Evolutionary conservation across 2,329 filamentous ascomycete species (phyloP).

Genomic region (Colletotrichum chrysophilum): DNA sequence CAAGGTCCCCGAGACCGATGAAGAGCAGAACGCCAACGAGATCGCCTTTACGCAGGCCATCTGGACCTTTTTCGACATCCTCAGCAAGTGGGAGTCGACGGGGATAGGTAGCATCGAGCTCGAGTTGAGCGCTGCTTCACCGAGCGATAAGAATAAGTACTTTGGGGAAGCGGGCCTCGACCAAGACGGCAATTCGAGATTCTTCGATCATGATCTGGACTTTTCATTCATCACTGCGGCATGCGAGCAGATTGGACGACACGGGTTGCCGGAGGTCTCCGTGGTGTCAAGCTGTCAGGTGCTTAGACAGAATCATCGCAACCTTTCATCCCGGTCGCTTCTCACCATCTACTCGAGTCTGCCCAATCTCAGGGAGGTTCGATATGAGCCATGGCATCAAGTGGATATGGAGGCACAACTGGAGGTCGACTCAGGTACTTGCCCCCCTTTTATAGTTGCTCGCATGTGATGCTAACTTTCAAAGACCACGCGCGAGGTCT

Average conservation of each 20-base stretch:
- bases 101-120: slow-evolving; percentile 24
- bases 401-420: slow-evolving; percentile 21
- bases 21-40: slow-evolving; percentile 31
- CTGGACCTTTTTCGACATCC: slow-evolving; percentile 27
- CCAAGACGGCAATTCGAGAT: slow-evolving; percentile 27
- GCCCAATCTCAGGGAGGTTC: slow-evolving; percentile 21
- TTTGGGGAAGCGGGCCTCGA: slow-evolving; percentile 26
- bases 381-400: slow-evolving; percentile 26
- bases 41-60: slow-evolving; percentile 27
- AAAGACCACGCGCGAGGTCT: slow-evolving; percentile 23
- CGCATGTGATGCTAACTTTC: background rate
- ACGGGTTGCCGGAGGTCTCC: slow-evolving; percentile 25
- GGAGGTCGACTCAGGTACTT: slow-evolving; percentile 21
- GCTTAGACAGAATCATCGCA: slow-evolving; percentile 26
- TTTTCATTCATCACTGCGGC: slow-evolving; percentile 23
- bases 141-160: slow-evolving; percentile 25
- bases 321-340: slow-evolving; percentile 24
- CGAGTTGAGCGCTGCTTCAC: slow-evolving; percentile 28
- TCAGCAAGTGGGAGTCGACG: slow-evolving; percentile 24
- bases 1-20: slow-evolving; percentile 24
- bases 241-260: slow-evolving; percentile 22
- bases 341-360: slow-evolving; percentile 25
- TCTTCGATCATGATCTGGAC: slow-evolving; percentile 27
- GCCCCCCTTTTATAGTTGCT: background rate
- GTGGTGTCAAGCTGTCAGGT: slow-evolving; percentile 23